These are phyloP conservation scores for Shiraia bambusicola DNA, from an alignment of 2,329 filamentous ascomycete genomes.

Conservation along the genomic window DNA sequence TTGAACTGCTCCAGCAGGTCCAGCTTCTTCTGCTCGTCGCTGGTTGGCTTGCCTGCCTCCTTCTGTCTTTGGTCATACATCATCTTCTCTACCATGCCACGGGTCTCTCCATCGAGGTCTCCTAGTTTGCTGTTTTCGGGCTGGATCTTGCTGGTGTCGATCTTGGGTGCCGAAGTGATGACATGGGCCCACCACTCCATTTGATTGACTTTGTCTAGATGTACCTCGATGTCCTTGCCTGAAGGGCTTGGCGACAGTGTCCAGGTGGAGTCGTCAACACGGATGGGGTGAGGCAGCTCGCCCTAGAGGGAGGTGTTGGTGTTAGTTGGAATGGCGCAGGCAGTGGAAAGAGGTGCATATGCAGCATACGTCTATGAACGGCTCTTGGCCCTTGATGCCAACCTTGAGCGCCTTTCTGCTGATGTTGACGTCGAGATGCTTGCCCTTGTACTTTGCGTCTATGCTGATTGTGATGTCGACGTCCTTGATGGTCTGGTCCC, in stretches of 20 bases:
- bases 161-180: slow-evolving; percentile 79
- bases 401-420: slow-evolving; percentile 77
- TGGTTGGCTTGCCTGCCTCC: slow-evolving; percentile 83
- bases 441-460: slow-evolving; percentile 78
- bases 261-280: slow-evolving; percentile 89
- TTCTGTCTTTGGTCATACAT: slow-evolving; percentile 99
- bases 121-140: slow-evolving; percentile 90
- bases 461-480: slow-evolving; percentile 78
- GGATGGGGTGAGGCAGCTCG: slow-evolving; percentile 76
- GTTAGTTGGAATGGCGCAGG: neutral
- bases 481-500: slow-evolving; percentile 90
- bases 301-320: slow-evolving; percentile 58
- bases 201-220: slow-evolving; percentile 95
- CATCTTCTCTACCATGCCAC: slow-evolving; percentile 99
- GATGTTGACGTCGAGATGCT: slow-evolving; percentile 80
- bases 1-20: slow-evolving; percentile 92
- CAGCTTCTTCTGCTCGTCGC: slow-evolving; percentile 92
- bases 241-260: slow-evolving; percentile 70
- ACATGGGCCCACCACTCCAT: slow-evolving; percentile 99
- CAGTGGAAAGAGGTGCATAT: neutral
- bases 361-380: slow-evolving; percentile 71
- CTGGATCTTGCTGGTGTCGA: slow-evolving; percentile 92
- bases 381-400: slow-evolving; percentile 83
- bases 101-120: slow-evolving; percentile 91
- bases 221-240: slow-evolving; percentile 76